Evolutionary conservation across 805 yeast genomes (phyloP).

Genomic region (Starmerella lactis-condensi): DNA sequence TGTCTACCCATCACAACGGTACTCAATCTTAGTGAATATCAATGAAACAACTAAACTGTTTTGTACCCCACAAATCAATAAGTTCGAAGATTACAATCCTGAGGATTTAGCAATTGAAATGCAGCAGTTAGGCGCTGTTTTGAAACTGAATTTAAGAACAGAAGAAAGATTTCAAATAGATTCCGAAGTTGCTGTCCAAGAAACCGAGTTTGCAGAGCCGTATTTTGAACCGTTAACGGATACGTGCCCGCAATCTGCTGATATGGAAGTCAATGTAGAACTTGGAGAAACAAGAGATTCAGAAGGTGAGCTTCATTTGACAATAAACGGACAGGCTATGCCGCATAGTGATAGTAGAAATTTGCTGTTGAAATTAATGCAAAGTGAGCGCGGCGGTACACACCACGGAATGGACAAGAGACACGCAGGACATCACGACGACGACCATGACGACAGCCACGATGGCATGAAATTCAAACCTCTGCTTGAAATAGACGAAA

Average conservation of each 20-base stretch:
- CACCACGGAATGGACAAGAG: too few species aligned
- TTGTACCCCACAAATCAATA: slow-evolving; percentile 2
- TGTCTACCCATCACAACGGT: slow-evolving; percentile 61
- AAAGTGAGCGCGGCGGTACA: too few species aligned
- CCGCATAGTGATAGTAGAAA: too few species aligned
- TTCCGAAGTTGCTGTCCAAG: neutral
- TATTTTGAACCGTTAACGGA: slow-evolving; percentile 1
- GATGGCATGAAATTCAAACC: neutral
- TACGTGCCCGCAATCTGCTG: neutral
- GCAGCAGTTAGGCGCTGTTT: neutral
- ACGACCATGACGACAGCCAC: neutral
- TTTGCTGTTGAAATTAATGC: too few species aligned
- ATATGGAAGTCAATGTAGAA: slow-evolving; percentile 1
- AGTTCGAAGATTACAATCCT: slow-evolving; percentile 5
- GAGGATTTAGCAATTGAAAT: neutral
- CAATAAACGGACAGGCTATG: slow-evolving; percentile 2
- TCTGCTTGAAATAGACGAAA: neutral
- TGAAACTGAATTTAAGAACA: neutral
- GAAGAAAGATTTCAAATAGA: too few species aligned
- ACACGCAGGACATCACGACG: too few species aligned
- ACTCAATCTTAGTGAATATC: slow-evolving; percentile 39
- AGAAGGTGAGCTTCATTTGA: slow-evolving; percentile 6
- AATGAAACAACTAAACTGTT: slow-evolving; percentile 1
- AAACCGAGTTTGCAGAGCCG: slow-evolving; percentile 4
- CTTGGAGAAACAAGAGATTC: slow-evolving; percentile 5